Evolutionary conservation across 192 early-diverging fungal genomes (phyloP).

Genomic region (Umbelopsis isabellina): DNA sequence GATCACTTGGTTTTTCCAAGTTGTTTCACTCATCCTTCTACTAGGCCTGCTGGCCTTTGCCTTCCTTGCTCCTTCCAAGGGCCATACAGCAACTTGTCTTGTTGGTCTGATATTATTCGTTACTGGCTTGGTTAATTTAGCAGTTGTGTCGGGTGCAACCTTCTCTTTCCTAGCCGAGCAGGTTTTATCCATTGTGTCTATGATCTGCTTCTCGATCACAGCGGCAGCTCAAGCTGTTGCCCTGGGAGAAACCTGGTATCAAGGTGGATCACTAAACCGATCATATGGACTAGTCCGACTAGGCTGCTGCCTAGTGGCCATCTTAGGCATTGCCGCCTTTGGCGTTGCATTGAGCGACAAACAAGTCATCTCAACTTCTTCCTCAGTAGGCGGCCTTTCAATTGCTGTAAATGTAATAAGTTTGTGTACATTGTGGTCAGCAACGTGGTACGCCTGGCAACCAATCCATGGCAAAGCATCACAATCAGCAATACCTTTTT

Average conservation of each 20-base stretch:
- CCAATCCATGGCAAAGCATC: background rate
- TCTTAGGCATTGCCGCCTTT: slow-evolving; percentile 15
- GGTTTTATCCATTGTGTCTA: background rate
- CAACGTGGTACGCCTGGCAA: background rate
- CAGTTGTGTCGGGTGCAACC: background rate
- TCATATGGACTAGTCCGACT: slow-evolving; percentile 6
- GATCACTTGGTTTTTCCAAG: slow-evolving; percentile 14
- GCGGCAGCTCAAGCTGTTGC: slow-evolving; percentile 1
- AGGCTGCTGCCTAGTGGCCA: background rate
- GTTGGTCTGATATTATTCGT: background rate
- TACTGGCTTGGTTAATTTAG: background rate
- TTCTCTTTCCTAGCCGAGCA: background rate
- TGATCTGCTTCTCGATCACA: background rate
- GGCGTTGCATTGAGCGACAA: slow-evolving; percentile 20
- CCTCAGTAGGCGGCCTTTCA: background rate
- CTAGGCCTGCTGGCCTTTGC: background rate
- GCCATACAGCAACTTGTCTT: background rate
- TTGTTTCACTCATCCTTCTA: background rate
- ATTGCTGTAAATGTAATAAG: background rate
- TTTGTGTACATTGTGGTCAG: slow-evolving; percentile 11
- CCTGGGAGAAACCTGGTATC: slow-evolving; percentile 7
- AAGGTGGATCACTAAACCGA: background rate
- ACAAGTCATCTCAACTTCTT: background rate
- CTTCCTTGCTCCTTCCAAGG: background rate
- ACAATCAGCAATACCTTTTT: background rate